Evolutionary conservation across 2,329 filamentous ascomycete species (phyloP), one percentile per base, ranked within the genome.

Genomic region (Botrytis porri): DNA sequence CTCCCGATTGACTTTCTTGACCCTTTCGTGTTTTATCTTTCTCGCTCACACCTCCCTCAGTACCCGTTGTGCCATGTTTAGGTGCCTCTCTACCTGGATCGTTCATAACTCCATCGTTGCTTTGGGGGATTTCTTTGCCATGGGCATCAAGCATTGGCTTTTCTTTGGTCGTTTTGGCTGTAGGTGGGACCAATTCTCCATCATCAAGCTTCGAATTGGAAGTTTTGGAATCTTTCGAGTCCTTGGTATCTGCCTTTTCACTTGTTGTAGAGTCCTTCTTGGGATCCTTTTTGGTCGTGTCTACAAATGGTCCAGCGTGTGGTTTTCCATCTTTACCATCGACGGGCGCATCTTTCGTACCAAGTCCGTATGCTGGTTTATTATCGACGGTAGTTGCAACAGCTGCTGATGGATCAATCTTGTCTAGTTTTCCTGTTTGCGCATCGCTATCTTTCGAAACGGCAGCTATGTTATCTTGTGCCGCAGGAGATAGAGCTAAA

Each of bases 241-340:
- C 45, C 39, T 66, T 71, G 2, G 35, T 22, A 39, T 67, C 64
- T 18, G 48, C 39, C 29, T 69, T 57, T 32, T 69, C 65, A 32
- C 20, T 48, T 16, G 65, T 25, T 41, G 48, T 25, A 32, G 48
- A 87, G 75, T 90, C 88, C 66, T 79, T 79, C 70, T 78, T 79
- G 78, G 75, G 78, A 75, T 91, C 89, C 41, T 79, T 79, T 74
- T 87, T 84, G 32, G 63, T 67, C 25, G 85, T 87, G 75, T 90
- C 89, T 73, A 95, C 90, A 80, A 89, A 91, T 9, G 96, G 96
- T 2, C 96, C 96, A 32, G 91, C 89, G 81, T 98, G 95, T 64
- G 96, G 96, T 84, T 95, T 96, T 65, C 96, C 96, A 83, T 98
- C 96, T 78, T 92, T 92, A 63, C 95, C 95, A 81, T 98, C 96